Evolutionary conservation across 192 early-diverging fungal genomes (phyloP).

Genomic region (Helicostylum pulchrum): DNA sequence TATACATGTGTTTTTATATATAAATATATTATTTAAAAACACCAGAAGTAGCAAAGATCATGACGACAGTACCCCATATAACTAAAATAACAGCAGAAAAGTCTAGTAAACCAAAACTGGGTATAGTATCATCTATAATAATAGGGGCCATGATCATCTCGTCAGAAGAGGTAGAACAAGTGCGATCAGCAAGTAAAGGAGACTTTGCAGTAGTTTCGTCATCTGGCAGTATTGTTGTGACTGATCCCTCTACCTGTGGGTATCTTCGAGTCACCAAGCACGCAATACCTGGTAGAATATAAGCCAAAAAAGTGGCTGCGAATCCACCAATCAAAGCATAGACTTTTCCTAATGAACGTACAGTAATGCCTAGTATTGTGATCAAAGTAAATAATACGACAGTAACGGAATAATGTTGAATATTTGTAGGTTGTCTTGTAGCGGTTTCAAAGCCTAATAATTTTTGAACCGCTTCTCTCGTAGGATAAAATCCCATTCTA

Average conservation of each 20-base stretch:
- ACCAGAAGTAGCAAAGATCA: conserved; percentile 43
- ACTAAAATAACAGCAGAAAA: conserved; percentile 33
- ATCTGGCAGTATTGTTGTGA: background rate
- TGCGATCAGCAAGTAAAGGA: background rate
- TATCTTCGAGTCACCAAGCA: conserved; percentile 30
- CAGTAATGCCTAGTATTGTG: conserved; percentile 34
- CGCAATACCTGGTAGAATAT: conserved; percentile 45
- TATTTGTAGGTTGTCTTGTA: conserved; percentile 23
- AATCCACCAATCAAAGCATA: conserved; percentile 50
- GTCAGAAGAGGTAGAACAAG: conserved; percentile 1
- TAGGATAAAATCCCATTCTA: conserved; percentile 45
- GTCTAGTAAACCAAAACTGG: conserved; percentile 10
- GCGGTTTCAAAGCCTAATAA: conserved; percentile 44
- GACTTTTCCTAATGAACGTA: conserved; percentile 42
- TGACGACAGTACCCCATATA: conserved; percentile 45
- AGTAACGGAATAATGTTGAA: conserved; percentile 41
- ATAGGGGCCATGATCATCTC: background rate
- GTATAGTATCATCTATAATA: background rate
- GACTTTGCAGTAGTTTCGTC: conserved; percentile 1
- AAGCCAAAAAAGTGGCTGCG: conserved; percentile 45
- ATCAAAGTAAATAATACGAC: conserved; percentile 36
- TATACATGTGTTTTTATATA: background rate
- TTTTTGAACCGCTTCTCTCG: conserved; percentile 47
- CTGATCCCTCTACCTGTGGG: background rate
- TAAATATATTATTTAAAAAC: conserved; percentile 5